Conservation (phyloP, 2,329 filamentous ascomycete genomes). For the Apiospora koreana region DNA sequence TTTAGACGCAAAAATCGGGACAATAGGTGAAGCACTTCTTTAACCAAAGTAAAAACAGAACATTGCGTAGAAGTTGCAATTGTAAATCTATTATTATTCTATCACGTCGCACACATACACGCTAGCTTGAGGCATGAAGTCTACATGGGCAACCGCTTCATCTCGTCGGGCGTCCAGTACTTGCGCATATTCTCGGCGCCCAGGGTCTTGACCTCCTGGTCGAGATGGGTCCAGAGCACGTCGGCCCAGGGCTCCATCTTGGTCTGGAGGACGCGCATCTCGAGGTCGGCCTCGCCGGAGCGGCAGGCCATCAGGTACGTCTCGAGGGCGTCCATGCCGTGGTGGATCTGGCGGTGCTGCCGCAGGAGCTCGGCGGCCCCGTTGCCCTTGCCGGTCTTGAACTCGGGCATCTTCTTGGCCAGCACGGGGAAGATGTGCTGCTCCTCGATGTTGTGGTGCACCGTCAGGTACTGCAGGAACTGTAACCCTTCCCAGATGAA, state of each 20-base stretch:
- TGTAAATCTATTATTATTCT: too few relatives aligned
- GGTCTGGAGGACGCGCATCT: slow-evolving; percentile 60
- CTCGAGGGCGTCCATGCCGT: slow-evolving; percentile 68
- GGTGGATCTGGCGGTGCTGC: slow-evolving; percentile 80
- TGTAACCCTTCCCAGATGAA: slow-evolving; percentile 70
- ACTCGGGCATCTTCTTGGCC: slow-evolving; percentile 77
- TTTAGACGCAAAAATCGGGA: too few relatives aligned
- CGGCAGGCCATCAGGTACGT: slow-evolving; percentile 65
- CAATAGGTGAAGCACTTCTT: too few relatives aligned
- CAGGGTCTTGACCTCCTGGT: slow-evolving; percentile 78
- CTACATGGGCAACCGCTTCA: slow-evolving; percentile 69
- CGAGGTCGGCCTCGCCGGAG: slow-evolving; percentile 61
- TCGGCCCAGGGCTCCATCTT: slow-evolving; percentile 78
- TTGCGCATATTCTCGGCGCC: slow-evolving; percentile 85
- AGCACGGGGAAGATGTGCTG: slow-evolving; percentile 77
- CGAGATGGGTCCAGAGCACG: slow-evolving; percentile 80
- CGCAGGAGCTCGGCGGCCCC: slow-evolving; percentile 63
- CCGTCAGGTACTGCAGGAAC: slow-evolving; percentile 69
- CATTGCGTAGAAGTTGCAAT: too few relatives aligned
- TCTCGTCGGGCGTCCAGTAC: slow-evolving; percentile 79
- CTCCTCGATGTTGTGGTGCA: slow-evolving; percentile 86
- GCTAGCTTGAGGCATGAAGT: background rate
- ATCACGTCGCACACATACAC: too few relatives aligned
- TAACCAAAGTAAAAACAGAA: too few relatives aligned
- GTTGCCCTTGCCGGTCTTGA: slow-evolving; percentile 43